Base-by-base conservation (phyloP, 768 basidiomycete genomes). In the Russula emetica region DNA sequence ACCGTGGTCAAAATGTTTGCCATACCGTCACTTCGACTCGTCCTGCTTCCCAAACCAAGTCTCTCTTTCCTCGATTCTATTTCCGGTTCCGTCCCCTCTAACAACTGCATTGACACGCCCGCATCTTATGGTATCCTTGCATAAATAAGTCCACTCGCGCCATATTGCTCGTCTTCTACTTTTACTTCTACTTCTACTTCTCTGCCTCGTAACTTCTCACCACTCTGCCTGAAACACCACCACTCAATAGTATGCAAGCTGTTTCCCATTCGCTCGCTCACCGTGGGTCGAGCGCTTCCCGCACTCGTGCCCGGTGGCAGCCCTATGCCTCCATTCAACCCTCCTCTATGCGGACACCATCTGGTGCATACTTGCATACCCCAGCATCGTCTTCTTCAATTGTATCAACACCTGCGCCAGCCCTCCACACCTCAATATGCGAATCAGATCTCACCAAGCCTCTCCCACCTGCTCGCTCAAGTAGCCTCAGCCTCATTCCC, bases 251-350 rank as follows among this genome's bases (percentile, higher is more conserved):
- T 38, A 74, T 76, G 73, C 74, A 76, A 70, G 70, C 79, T 32
- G 68, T 76, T 44, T 71, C 77, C n/a, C 79, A 81, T 60, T 74
- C 84, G 11, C 76, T 89, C 61, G 82, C 88, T 78, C 87, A 88
- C 72, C 78, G 88, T 79, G 87, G 86, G 44, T 83, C 85, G 50
- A 83, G 85, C 66, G 76, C 77, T 20, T 71, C 87, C 63, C 84
- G 88, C 69, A 77, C 85, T 55, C 78, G 87, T 73, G 78, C 85
- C 69, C 86, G 90, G 70, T 92, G 90, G 89, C 90, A 91, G 76
- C 90, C 90, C 69, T 92, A 91, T 74, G 76, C 78, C 67, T 67
- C 66, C 14, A 67, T 67, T 34, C 68, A 58, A 58, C 72, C 83
- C 14, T 60, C 69, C 61, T 59, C 71, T 75, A 59, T 75, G 75